Evolutionary conservation across 2,329 filamentous ascomycete species (phyloP), one percentile per base, ranked within the genome.

Genomic region (Phyllosticta citriasiana): DNA sequence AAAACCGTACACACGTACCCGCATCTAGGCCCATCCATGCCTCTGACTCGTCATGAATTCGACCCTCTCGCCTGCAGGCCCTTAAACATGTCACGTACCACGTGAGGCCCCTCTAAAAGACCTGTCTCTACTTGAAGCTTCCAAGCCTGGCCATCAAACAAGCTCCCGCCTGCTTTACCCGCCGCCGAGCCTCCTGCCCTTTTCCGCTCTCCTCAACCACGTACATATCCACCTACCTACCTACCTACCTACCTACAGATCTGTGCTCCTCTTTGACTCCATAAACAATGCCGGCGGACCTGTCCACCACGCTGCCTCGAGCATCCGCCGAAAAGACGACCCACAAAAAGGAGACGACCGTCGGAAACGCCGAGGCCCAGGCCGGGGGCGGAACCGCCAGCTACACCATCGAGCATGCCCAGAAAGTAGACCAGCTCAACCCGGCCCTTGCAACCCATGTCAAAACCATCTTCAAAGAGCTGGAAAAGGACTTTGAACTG

Each of bases 321-420:
- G 53, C 53, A 19, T 40, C 58, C 9, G 58, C 22, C 35, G 35
- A 55, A 24, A 16, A 33, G n/a, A 19, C 58, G 14, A 52, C 16
- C 24, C 58, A 53, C 35, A 55, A 60, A 16, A 12, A 35, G 4
- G 25, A 55, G 40, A 40, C 33, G 33, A 30, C 58, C 25, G 58
- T 60, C 22, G 10, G 25, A 40, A 60, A 63, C 53, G 50, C 61
- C 24, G 54, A 60, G 10, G 50, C 50, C 6, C 73, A 75, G 64
- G 73, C 73, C 12, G 73, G 73, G 50, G 73, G 73, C 63, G 73
- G 73, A 9, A 71, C 68, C 14, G 69, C 73, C 2, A 64, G 69
- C 5, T 68, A 59, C 53, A 67, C 69, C 10, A 53, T 53, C 57
- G 30, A 64, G 22, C 69, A 68, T 57, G 71, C 72, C 30, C 66